phyloP scores from a whole-genome alignment of 169 alveolate genomes.

The Eimeria acervulina region DNA sequence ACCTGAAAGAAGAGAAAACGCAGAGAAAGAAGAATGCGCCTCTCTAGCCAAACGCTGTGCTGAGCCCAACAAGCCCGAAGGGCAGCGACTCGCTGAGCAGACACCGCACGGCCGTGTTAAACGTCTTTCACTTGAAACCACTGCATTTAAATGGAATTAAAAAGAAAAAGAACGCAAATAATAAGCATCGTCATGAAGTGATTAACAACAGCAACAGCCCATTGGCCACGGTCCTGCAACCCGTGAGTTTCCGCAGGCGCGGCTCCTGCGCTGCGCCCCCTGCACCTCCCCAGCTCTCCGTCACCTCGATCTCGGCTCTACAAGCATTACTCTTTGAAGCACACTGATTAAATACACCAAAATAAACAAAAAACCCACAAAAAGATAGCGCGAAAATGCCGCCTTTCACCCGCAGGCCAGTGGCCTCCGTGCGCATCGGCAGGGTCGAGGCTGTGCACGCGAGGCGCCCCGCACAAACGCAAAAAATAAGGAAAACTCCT shows the following conservation, averaged over 20 bases:
- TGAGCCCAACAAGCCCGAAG: neutral
- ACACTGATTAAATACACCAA: neutral
- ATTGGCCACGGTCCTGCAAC: neutral
- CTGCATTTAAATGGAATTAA: neutral
- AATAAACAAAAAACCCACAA: neutral
- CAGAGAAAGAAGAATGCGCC: neutral
- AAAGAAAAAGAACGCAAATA: neutral
- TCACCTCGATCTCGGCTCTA: neutral
- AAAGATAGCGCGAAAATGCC: neutral
- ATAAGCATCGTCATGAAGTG: neutral
- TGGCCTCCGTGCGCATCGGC: neutral
- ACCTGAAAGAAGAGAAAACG: neutral
- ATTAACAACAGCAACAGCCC: neutral
- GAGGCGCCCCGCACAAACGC: neutral
- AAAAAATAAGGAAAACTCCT: neutral
- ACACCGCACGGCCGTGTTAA: neutral
- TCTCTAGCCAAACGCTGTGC: neutral
- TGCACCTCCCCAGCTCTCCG: neutral
- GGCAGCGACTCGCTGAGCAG: neutral
- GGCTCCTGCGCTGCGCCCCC: constrained; percentile 8
- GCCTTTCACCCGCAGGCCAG: neutral
- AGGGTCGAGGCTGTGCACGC: neutral
- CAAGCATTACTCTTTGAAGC: neutral
- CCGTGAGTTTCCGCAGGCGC: constrained; percentile 9
- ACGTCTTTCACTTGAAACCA: neutral